These are phyloP conservation scores for Lasiosphaeris hirsuta DNA, from an alignment of 495 filamentous ascomycete genomes.

Conservation along the genomic window DNA sequence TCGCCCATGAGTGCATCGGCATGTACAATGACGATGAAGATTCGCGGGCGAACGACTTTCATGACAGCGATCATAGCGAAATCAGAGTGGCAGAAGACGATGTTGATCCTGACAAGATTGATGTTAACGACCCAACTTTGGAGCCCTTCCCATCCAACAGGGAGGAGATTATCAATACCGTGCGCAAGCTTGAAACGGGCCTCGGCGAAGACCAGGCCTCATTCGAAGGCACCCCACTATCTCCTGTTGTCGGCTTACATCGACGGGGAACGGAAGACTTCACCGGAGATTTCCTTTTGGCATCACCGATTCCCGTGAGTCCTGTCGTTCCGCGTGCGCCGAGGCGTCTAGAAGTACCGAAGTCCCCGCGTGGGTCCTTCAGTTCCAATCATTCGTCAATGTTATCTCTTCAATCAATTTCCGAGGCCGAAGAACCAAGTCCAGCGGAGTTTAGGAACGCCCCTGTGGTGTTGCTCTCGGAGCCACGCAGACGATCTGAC, in stretches of 20 bases:
- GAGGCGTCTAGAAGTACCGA: slow-evolving; percentile 16
- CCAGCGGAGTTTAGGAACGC: slow-evolving; percentile 5
- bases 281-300: slow-evolving; percentile 16
- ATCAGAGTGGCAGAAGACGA: slow-evolving; percentile 14
- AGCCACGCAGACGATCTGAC: slow-evolving; percentile 17
- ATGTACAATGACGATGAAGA: slow-evolving; percentile 23
- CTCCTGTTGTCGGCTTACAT: slow-evolving; percentile 30
- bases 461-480: slow-evolving; percentile 17
- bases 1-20: slow-evolving; percentile 45
- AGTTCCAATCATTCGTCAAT: slow-evolving; percentile 20
- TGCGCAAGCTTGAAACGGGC: slow-evolving; percentile 44
- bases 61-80: slow-evolving; percentile 11
- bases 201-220: slow-evolving; percentile 43
- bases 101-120: slow-evolving; percentile 24
- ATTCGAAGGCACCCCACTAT: slow-evolving; percentile 34
- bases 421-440: slow-evolving; percentile 20
- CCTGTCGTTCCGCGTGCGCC: slow-evolving; percentile 11
- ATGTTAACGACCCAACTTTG: slow-evolving; percentile 49
- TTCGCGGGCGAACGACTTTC: not conserved
- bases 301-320: slow-evolving; percentile 11
- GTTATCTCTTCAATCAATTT: slow-evolving; percentile 30
- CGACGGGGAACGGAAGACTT: slow-evolving; percentile 27
- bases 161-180: slow-evolving; percentile 42
- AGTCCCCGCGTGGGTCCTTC: slow-evolving; percentile 19
- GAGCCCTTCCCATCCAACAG: slow-evolving; percentile 51